A percentile compares a stretch with the other conserved stretches of the same genome.
These are phyloP conservation scores for Clonostachys byssicola DNA, from an alignment of 2,329 filamentous ascomycete species.

Conservation along the genomic window DNA sequence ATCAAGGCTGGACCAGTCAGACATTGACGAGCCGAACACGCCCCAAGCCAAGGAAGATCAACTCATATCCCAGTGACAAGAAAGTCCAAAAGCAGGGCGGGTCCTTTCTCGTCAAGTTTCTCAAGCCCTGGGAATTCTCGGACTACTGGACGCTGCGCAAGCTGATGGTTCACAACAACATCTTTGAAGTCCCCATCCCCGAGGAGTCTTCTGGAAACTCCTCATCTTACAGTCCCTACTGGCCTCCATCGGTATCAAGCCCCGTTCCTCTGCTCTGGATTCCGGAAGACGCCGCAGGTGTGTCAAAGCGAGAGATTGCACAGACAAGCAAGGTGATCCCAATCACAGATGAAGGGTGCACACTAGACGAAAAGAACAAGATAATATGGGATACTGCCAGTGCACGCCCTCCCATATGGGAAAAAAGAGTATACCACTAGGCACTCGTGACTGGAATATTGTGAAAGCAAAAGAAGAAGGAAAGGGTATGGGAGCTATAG, in stretches of 20 bases:
- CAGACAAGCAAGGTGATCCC: conserved; percentile 62
- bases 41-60: conserved; percentile 9
- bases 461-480: too few relatives aligned
- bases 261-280: conserved; percentile 68
- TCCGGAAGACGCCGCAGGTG: conserved; percentile 63
- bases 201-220: conserved; percentile 31
- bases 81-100: neutral
- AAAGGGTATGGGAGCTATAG: conserved; percentile 30
- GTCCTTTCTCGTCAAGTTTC: conserved; percentile 51
- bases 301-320: conserved; percentile 66
- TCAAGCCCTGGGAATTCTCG: conserved; percentile 73
- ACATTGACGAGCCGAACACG: conserved; percentile 5
- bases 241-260: conserved; percentile 62
- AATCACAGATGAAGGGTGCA: conserved; percentile 69
- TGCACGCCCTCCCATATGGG: conserved; percentile 36
- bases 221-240: conserved; percentile 55
- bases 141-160: conserved; percentile 68
- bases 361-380: conserved; percentile 61
- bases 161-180: conserved; percentile 58
- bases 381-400: conserved; percentile 33
- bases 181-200: conserved; percentile 44
- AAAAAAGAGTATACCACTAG: conserved; percentile 35
- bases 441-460: too few relatives aligned
- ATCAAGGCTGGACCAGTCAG: conserved; percentile 4
- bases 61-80: conserved; percentile 9